Evolutionary conservation across 208 protist genomes (phyloP), one percentile per base, ranked within the genome.

Genomic region (Leishmania tarentolae): DNA sequence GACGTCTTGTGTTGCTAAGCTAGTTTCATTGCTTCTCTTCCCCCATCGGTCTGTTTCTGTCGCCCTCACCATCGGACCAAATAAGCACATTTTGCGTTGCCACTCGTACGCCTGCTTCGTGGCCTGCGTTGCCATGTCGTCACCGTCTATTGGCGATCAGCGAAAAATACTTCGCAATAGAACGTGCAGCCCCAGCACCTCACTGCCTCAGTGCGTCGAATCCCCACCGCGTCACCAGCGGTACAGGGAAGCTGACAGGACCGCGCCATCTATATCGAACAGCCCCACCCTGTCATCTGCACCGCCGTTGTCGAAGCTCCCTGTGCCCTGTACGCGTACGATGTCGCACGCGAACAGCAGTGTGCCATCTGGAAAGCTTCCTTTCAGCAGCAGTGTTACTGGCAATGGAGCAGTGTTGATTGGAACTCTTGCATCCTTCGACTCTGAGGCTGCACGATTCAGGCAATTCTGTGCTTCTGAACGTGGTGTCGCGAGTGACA

Each of bases 391-490:
- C 28, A 52, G 75, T 63, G 59, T 47, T 13, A 63, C 75, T 2
- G 75, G 75, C 6, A 66, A 15, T 68, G 75, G 42, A 2, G 75
- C 52, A 19, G 59, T 31, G 35, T n/a, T 69, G 57, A 31, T 78
- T 15, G 52, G 75, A 24, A 40, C 75, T 31, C 75, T 78, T 47
- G 57, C 75, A 63, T 78, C 75, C 3, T 78, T 78, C 57, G 37
- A 78, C 75, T 70, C 75, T 35, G 59, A 66, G 42, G 57, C 57
- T 47, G 44, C 24, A 46, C 42, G 75, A 8, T 42, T 35, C 57
- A 57, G 56, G 42, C 44, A 37, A 19, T 1, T n/a, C 15, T 50
- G 19, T 3, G 35, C 5, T 21, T 53, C 37, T 44, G 57, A 65
- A 37, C 6, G 8, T 52, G 19, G 50, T 53, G 21, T 2, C 19